These are phyloP conservation scores for Toxicodendron radicans DNA, from an alignment of 345 rosid genomes.

Conservation along the genomic window DNA sequence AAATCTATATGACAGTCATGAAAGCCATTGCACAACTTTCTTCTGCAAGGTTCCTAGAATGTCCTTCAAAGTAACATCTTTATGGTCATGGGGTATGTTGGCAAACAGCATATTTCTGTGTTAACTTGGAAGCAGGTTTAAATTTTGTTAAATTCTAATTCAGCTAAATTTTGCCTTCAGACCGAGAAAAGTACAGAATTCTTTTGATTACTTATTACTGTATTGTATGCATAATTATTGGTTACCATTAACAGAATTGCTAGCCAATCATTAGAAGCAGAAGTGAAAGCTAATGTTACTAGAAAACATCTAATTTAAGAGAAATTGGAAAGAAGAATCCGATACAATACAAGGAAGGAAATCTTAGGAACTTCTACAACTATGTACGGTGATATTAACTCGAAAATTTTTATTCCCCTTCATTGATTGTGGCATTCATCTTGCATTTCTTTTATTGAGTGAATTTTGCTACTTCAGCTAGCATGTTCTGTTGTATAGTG, in stretches of 20 bases:
- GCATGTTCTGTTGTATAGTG: not conserved
- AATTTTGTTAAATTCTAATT: not conserved
- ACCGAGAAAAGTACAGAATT: not conserved
- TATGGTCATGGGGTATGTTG: not conserved
- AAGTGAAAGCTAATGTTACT: not conserved
- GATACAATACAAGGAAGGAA: not conserved
- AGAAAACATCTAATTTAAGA: not conserved
- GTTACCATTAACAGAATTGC: not conserved
- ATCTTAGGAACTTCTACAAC: not conserved
- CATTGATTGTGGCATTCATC: not conserved
- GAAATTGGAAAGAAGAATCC: not conserved
- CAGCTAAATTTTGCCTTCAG: not conserved
- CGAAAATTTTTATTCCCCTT: not conserved
- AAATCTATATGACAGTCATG: not conserved
- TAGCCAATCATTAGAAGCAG: not conserved
- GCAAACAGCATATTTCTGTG: not conserved
- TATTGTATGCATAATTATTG: not conserved
- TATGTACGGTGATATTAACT: not conserved
- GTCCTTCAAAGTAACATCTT: not conserved
- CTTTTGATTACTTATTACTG: not conserved
- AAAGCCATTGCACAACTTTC: not conserved
- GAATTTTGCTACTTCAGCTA: not conserved
- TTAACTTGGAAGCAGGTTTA: not conserved
- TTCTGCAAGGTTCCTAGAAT: not conserved
- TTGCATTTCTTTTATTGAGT: not conserved